Evolutionary conservation across 305 asterid species (phyloP), one percentile per base, ranked within the genome.

Genomic region (Coffea humblotiana): DNA sequence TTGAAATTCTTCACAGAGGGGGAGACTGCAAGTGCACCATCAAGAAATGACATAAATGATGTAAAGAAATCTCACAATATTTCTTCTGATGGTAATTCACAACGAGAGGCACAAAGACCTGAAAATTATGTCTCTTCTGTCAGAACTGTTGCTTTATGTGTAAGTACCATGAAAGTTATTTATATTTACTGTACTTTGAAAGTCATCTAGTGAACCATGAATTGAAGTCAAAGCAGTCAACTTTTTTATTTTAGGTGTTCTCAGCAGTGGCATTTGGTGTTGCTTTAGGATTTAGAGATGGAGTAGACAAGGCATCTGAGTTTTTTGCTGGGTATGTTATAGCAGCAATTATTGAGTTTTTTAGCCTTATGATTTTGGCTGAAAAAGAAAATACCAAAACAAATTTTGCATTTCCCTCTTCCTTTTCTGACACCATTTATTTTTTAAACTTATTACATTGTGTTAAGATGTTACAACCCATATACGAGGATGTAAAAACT

Each of bases 221-320:
- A 84, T 81, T 89, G 87, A 92, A 85, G 86, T 89, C 90, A 83
- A 76, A 87, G 76, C 83, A 90, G 92, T 86, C 83, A 51, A 76
- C 43, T 37, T 37, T 32, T 79, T 80, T 72, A 63, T 61, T 92
- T 85, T 92, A 96, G 99, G 96, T 96, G 86, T 77, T 90, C 67
- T 82, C 97, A 48, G 98, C 99, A 68, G 94, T 96, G 84, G 94
- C 88, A 67, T 94, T 96, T 87, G 99, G 99, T 78, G 87, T 90
- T 81, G 97, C 97, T 80, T 71, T 96, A 86, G 98, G 97, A 79
- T 88, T 91, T 81, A 90, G 84, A 78, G 94, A 90, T 77, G 98
- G 99, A 85, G 86, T 84, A 65, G 90, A 82, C 84, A 94, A 85
- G 88, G 94, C 98, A 77, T 85, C 98, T 29, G 99, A 96, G 87